Evolutionary conservation across 768 basidiomycete species (phyloP).

Genomic region (Tylopilus rubrobrunneus): DNA sequence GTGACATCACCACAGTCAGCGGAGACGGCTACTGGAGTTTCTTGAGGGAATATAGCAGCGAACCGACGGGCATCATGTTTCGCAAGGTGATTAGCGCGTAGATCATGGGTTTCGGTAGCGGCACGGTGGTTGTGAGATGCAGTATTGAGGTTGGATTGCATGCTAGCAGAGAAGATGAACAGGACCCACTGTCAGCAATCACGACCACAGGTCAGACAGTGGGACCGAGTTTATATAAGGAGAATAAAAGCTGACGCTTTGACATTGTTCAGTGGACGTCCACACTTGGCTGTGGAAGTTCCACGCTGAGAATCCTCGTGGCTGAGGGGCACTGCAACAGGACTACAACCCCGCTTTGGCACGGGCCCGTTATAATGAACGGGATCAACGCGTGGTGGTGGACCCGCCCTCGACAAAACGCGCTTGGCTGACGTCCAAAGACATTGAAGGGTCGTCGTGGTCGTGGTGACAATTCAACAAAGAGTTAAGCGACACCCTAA

Average conservation of each 20-base stretch:
- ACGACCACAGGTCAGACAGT: not conserved
- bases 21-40: not conserved
- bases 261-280: constrained; percentile 19
- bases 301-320: constrained; percentile 7
- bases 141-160: constrained; percentile 5
- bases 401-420: no score
- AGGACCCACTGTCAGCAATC: constrained; percentile 2
- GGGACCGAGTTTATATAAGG: constrained; percentile 16
- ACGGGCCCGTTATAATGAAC: no score
- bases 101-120: not conserved
- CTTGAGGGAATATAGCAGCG: constrained; percentile 18
- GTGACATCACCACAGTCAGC: not conserved
- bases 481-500: constrained; percentile 6
- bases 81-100: not conserved
- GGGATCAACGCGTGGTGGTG: no score
- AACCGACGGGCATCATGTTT: constrained; percentile 27
- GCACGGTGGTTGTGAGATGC: constrained; percentile 8
- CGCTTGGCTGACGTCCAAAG: no score
- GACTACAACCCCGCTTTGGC: no score
- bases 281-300: constrained; percentile 18
- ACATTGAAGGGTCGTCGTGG: no score
- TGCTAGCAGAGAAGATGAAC: not conserved
- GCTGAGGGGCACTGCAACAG: no score
- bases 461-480: not conserved
- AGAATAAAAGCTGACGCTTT: constrained; percentile 19